Evolutionary conservation across 179 eudicot species (phyloP), one percentile per base, ranked within the genome.

Genomic region (Corrigiola litoralis): DNA sequence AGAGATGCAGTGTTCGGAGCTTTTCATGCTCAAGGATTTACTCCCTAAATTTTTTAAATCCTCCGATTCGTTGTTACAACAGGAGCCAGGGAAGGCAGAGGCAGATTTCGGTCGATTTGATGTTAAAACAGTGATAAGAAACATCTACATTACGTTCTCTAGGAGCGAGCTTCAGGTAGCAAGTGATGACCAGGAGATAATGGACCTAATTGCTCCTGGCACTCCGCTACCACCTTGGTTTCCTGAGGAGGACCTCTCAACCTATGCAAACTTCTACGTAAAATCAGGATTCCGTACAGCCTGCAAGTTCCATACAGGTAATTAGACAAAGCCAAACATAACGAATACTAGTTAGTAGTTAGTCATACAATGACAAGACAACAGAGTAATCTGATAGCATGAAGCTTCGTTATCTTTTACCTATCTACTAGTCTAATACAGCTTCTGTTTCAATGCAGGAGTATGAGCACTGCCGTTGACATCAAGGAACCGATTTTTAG

Each of bases 31-130:
- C n/a, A n/a, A n/a, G n/a, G n/a, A n/a, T n/a, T n/a, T n/a, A n/a
- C n/a, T n/a, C n/a, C n/a, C n/a, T n/a, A n/a, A n/a, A n/a, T n/a
- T n/a, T n/a, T n/a, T n/a, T n/a, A n/a, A n/a, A n/a, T n/a, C n/a
- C n/a, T n/a, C n/a, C n/a, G n/a, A n/a, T n/a, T n/a, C n/a, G n/a
- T 20, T 51, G 21, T 58, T 57, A 6, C 17, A 5, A 47, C 55
- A 79, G 82, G 79, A 75, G 62, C 82, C 79, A 38, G 82, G 82
- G 49, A 75, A 75, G 47, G 82, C 82, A 33, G 82, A 79, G 57
- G 77, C 79, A 52, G 82, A 79, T 69, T 79, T 79, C 36, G 72
- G 70, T 36, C 46, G 80, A 31, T 55, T 75, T 61, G 77, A 75
- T 9, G 60, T 63, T 6, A 75, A 37, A 44, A 75, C 77, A 2